phyloP scores from a whole-genome alignment of 176 grass and related monocot species.

The Hsuehochloa calcarea region DNA sequence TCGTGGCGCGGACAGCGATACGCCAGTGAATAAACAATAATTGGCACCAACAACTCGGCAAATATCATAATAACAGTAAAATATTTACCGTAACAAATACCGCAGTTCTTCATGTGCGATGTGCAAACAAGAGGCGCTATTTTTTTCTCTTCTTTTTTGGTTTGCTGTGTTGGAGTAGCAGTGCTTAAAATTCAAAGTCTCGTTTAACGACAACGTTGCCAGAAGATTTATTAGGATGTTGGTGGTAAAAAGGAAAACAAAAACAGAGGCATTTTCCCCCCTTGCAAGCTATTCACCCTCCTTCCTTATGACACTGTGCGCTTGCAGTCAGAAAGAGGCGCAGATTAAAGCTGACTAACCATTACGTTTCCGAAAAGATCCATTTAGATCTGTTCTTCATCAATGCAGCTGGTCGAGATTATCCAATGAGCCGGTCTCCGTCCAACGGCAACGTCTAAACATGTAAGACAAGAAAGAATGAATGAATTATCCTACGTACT shows the following conservation, averaged over 20 bases:
- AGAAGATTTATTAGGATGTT: background rate
- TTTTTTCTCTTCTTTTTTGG: no score
- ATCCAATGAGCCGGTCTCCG: background rate
- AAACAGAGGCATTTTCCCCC: background rate
- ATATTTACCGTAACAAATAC: no score
- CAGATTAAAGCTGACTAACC: slow-evolving; percentile 15
- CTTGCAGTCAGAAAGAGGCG: background rate
- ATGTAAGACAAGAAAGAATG: background rate
- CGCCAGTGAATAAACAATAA: no score
- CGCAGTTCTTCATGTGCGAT: no score
- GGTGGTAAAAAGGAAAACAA: background rate
- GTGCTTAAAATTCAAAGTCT: background rate
- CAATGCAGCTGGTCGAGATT: background rate
- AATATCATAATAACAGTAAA: no score
- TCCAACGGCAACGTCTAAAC: background rate
- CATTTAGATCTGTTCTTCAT: background rate
- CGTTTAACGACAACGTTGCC: background rate
- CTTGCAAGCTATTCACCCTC: background rate
- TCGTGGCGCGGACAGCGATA: no score
- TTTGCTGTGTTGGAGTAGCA: background rate
- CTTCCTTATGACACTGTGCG: background rate
- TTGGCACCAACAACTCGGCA: no score
- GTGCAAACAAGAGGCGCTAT: background rate
- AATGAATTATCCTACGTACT: background rate
- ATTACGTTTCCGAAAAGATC: background rate